phyloP scores from a whole-genome alignment of 2,329 filamentous ascomycete genomes.

The Paraphoma chrysanthemicola region DNA sequence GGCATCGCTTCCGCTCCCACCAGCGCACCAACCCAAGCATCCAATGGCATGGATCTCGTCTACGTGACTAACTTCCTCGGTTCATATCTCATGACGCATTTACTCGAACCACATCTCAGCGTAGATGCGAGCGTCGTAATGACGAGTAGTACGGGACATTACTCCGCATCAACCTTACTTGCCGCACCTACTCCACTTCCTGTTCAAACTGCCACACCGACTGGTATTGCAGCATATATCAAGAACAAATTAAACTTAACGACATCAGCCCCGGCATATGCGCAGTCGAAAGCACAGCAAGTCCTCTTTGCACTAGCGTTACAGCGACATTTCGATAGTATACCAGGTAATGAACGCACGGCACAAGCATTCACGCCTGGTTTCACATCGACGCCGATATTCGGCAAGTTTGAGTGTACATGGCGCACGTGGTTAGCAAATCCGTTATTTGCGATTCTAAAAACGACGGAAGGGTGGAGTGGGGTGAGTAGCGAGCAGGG shows the following conservation, averaged over 20 bases:
- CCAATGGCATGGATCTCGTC: constrained; percentile 13
- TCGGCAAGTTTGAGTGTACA: constrained; percentile 9
- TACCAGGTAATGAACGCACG: not conserved
- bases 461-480: constrained; percentile 9
- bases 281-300: constrained; percentile 18
- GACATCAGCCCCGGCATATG: constrained; percentile 7
- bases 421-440: constrained; percentile 17
- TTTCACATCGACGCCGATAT: constrained; percentile 18
- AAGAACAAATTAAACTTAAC: not conserved
- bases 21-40: not conserved
- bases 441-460: constrained; percentile 16
- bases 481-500: constrained; percentile 17
- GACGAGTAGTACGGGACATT: constrained; percentile 18
- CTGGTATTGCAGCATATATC: not conserved
- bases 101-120: constrained; percentile 13
- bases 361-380: constrained; percentile 16
- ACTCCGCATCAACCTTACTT: not conserved
- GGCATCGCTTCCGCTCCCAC: constrained; percentile 11
- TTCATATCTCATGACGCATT: constrained; percentile 19
- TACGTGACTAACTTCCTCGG: constrained; percentile 23
- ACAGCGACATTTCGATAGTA: constrained; percentile 11
- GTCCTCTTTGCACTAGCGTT: constrained; percentile 15
- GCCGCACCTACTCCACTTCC: not conserved
- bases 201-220: not conserved
- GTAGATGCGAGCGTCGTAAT: constrained; percentile 13